These are phyloP conservation scores for Boletus rex-veris DNA, from an alignment of 768 basidiomycete species.

Conservation along the genomic window DNA sequence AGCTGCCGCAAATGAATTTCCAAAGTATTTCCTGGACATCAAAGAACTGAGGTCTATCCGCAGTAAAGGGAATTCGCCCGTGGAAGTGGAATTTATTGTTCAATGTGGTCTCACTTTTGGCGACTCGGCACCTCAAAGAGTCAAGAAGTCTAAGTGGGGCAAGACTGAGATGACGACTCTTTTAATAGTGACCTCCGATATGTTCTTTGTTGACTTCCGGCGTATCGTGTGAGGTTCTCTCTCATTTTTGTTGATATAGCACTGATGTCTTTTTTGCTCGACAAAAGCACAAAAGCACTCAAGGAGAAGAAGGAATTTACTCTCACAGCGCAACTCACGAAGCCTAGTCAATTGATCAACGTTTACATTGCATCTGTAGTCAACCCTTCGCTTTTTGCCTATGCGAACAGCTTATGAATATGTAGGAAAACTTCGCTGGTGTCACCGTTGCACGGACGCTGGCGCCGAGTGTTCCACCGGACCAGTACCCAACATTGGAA, in stretches of 20 bases:
- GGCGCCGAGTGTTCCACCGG: conserved; percentile 52
- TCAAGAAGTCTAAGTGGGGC: conserved; percentile 45
- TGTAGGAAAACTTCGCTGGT: conserved; percentile 74
- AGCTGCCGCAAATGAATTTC: conserved; percentile 57
- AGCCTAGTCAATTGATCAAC: conserved; percentile 68
- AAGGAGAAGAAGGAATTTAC: conserved; percentile 56
- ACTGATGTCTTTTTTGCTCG: conserved; percentile 5
- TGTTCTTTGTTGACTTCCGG: conserved; percentile 74
- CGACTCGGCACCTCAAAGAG: conserved; percentile 32
- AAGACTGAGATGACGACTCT: conserved; percentile 62
- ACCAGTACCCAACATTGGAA: conserved; percentile 61
- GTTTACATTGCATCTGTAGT: conserved; percentile 62
- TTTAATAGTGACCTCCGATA: conserved; percentile 73
- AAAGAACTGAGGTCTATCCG: conserved; percentile 42
- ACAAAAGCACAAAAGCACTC: conserved; percentile 63
- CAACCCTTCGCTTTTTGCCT: background rate
- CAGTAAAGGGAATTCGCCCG: conserved; percentile 47
- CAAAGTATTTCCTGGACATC: conserved; percentile 56
- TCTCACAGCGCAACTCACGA: conserved; percentile 57
- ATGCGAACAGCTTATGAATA: conserved; percentile 10
- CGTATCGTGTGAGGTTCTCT: conserved; percentile 59
- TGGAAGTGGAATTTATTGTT: conserved; percentile 55
- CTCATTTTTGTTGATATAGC: background rate
- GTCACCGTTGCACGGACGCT: conserved; percentile 49
- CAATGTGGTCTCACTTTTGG: conserved; percentile 50